Base-by-base conservation (phyloP, 257 asterid genomes). In the Vinca minor region DNA sequence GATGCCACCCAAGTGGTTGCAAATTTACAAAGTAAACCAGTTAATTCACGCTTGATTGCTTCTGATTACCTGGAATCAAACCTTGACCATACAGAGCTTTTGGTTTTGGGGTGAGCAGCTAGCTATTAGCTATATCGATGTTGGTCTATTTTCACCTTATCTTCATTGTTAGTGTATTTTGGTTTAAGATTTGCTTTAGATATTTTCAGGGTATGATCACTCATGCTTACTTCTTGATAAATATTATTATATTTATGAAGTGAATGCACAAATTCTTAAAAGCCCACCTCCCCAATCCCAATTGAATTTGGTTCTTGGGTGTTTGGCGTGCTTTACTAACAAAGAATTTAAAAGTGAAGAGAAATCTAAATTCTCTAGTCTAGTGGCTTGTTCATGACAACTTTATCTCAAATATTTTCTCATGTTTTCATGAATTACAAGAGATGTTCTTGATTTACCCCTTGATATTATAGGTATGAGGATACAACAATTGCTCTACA, bases 1-100 rank as follows among this genome's bases (percentile, higher is more conserved):
- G 95, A 89, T 75, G 98, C 96, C 60, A 83, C 95, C 20, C 94
- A 78, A 69, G 82, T 92, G 50, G 81, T 93, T 52, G 94, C 95
- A 25, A 93, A 89, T 83, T 74, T 93, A 86, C 97, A 89, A 77
- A 81, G 96, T 78, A 97, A 85, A 72, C 77, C 63, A 7, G 91
- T 85, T 72, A 76, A 82, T 9, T 93, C 92, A 21, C 76, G 84
- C 23, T 69, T 84, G 87, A 81, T 92, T 59, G 95, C 97, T 69
- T 87, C 94, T 29, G 78, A 77, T 64, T 89, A 87, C 89, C 79
- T 89, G 76, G 94, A 87, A 77, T 79, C 74, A 72, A 92, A 89
- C 84, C 74, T 84, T 0, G 95, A 89, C 74, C 85, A 89, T 29
- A 66, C 89, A 72, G 95, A 87, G 73, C 68, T 49, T 69, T 74